phyloP scores from a whole-genome alignment of 352 stramenopile genomes.

The Globisporangium cylindrosporum region DNA sequence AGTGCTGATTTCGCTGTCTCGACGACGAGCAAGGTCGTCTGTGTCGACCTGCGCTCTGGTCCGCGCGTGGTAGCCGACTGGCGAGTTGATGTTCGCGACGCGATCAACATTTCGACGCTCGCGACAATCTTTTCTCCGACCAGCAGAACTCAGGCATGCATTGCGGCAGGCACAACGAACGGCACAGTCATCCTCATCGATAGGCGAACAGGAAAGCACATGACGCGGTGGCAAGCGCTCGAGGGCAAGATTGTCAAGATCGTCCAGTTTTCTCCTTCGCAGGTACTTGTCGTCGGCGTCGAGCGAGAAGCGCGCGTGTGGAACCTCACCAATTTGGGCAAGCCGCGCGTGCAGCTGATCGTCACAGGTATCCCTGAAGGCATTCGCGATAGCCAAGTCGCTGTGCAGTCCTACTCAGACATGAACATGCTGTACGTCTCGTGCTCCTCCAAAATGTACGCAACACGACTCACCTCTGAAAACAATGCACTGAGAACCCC shows the following conservation, averaged over 20 bases:
- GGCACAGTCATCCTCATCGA: slow-evolving; percentile 54
- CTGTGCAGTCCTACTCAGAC: slow-evolving; percentile 46
- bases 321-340: slow-evolving; percentile 27
- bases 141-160: slow-evolving; percentile 20
- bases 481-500: slow-evolving; percentile 11
- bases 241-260: slow-evolving; percentile 46
- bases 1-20: slow-evolving; percentile 52
- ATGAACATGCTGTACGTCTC: slow-evolving; percentile 46
- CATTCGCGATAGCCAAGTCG: slow-evolving; percentile 42
- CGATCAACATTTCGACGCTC: slow-evolving; percentile 34
- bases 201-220: slow-evolving; percentile 44
- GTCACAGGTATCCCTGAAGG: slow-evolving; percentile 58
- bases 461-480: slow-evolving; percentile 37
- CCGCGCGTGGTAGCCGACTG: slow-evolving; percentile 62
- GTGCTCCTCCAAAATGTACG: slow-evolving; percentile 36
- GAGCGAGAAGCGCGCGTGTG: slow-evolving; percentile 73
- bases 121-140: slow-evolving; percentile 31
- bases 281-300: slow-evolving; percentile 54
- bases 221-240: slow-evolving; percentile 55
- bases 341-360: slow-evolving; percentile 40
- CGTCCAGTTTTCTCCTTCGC: slow-evolving; percentile 50
- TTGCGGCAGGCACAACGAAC: slow-evolving; percentile 38
- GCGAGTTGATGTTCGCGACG: slow-evolving; percentile 42
- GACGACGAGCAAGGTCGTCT: slow-evolving; percentile 41
- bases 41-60: slow-evolving; percentile 43